Evolutionary conservation across 768 basidiomycete genomes (phyloP), one percentile per base, ranked within the genome.

Genomic region (Trametes gibbosa): DNA sequence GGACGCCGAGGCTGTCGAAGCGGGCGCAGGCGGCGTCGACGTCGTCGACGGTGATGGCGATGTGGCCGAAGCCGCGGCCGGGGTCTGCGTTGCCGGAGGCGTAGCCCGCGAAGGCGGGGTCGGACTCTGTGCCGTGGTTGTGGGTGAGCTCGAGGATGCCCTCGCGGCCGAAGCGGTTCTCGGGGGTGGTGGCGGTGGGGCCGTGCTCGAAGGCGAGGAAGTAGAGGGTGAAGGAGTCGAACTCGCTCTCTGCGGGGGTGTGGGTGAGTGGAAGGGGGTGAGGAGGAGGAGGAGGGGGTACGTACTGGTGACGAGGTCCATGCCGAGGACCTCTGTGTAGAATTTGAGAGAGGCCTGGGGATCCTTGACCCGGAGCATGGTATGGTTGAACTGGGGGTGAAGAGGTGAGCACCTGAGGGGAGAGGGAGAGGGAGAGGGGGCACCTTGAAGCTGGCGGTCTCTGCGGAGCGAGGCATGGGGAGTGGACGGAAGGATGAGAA

Each of bases 71-170:
- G 5, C 86, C 84, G 55, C 78, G 79, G 27, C 87, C 86, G 4
- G 90, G 89, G 4, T 95, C 94, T 3, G 82, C 70, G 75, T 99
- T 99, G 1, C 96, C 96, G 66, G 73, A 88, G 10, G 85, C 80
- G 71, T 97, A 98, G 35, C 92, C 95, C 65, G 84, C 71, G 78
- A 95, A 95, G 62, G 73, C 74, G 51, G 84, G 66, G 70, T 95
- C 89, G 55, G 74, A 76, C 75, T 98, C 96, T 56, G 92, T 92
- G 55, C 95, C 92, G 71, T 94, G 91, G 77, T 95, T 93, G 76
- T 90, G 86, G 1, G 89, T 93, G 49, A 94, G 80, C 71, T 95
- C 92, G 59, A 94, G 82, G 64, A 95, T 74, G 53, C 65, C 65
- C 58, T 66, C 65, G 57, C 65, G 65, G 19, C 27, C 35, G 54